These are phyloP conservation scores for Rhynchospora pubera DNA, from an alignment of 176 grass and related monocot genomes.

Conservation along the genomic window DNA sequence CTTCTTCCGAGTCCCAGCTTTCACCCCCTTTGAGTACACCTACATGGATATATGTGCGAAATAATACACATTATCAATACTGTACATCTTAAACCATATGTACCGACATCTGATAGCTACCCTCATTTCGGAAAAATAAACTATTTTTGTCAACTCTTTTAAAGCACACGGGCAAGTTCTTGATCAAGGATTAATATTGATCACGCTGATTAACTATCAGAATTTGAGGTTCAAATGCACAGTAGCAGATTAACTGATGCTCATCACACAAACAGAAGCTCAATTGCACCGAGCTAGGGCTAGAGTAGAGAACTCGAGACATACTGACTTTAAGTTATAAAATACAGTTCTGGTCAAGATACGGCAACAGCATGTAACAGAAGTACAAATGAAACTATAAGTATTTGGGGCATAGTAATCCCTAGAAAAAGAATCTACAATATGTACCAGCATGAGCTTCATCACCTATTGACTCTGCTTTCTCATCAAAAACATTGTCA, in stretches of 20 bases:
- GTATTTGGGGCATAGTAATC: neutral
- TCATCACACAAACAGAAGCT: neutral
- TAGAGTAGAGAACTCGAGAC: neutral
- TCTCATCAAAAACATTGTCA: conserved; percentile 28
- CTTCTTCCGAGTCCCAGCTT: conserved; percentile 57
- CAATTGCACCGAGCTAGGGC: neutral
- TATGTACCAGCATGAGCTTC: conserved; percentile 36
- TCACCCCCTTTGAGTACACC: conserved; percentile 36
- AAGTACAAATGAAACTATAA: neutral
- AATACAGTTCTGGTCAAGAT: neutral
- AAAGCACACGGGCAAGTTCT: neutral
- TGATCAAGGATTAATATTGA: neutral
- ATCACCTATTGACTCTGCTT: conserved; percentile 25
- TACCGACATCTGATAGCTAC: neutral
- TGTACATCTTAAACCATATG: neutral
- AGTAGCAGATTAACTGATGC: neutral
- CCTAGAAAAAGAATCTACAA: neutral
- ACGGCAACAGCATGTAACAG: neutral
- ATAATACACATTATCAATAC: neutral
- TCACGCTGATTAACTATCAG: neutral
- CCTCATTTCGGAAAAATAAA: neutral
- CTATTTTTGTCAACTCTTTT: neutral
- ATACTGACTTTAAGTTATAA: neutral
- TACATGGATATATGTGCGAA: conserved; percentile 7
- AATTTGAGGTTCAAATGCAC: neutral